Percentiles rank a stretch among this genome's conserved stretches.
These are phyloP conservation scores for Fusarium hainanense DNA, from an alignment of 2,329 filamentous ascomycete species.

Conservation along the genomic window DNA sequence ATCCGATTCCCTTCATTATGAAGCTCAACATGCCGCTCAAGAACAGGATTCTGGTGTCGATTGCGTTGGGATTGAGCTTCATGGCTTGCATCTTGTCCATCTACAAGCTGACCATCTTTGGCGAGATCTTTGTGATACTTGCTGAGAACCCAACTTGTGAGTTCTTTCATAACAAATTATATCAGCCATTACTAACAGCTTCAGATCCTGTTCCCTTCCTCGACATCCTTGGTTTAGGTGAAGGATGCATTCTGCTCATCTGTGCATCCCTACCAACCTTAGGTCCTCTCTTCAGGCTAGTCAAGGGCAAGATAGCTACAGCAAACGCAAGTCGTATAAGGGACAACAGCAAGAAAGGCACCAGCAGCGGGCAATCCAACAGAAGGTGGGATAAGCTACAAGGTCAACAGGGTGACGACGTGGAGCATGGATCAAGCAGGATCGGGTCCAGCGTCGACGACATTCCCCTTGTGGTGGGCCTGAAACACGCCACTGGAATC, in stretches of 20 bases:
- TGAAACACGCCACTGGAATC: slow-evolving; percentile 5
- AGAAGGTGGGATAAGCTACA: slow-evolving; percentile 31
- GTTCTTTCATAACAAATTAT: neutral
- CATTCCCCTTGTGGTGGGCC: slow-evolving; percentile 40
- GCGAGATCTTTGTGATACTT: slow-evolving; percentile 38
- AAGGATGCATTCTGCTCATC: slow-evolving; percentile 43
- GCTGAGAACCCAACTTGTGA: slow-evolving; percentile 42
- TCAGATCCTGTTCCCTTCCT: slow-evolving; percentile 38
- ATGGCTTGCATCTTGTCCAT: slow-evolving; percentile 42
- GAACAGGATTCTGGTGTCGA: slow-evolving; percentile 38
- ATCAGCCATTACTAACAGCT: neutral
- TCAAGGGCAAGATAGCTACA: slow-evolving; percentile 29
- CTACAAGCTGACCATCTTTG: slow-evolving; percentile 44
- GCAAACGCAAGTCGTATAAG: slow-evolving; percentile 9
- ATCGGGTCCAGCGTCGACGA: slow-evolving; percentile 43
- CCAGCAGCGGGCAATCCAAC: neutral
- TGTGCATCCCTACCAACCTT: slow-evolving; percentile 43
- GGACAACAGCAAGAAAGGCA: neutral
- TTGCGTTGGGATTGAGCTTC: slow-evolving; percentile 41
- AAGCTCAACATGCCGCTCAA: slow-evolving; percentile 44
- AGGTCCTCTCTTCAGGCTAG: slow-evolving; percentile 38
- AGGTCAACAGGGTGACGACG: slow-evolving; percentile 32
- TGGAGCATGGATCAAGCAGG: slow-evolving; percentile 31
- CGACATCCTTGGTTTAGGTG: slow-evolving; percentile 42
- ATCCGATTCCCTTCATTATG: slow-evolving; percentile 45